Conservation (phyloP, 768 basidiomycete species). For the Calvatia gigantea region DNA sequence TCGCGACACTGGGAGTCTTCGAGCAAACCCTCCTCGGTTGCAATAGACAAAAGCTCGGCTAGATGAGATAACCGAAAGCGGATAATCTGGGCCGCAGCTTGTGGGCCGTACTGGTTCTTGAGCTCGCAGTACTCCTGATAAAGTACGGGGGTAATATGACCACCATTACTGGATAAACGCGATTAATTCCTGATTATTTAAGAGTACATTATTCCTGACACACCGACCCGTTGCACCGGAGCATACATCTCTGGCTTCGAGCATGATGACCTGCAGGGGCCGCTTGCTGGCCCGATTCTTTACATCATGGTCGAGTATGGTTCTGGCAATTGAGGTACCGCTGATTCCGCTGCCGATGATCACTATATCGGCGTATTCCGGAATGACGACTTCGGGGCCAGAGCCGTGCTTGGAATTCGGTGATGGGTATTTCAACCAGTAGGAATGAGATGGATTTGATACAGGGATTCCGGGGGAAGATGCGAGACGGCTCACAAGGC, state of each 20-base stretch:
- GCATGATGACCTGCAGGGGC: conserved; percentile 53
- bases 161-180: conserved; percentile 56
- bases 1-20: conserved; percentile 52
- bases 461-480: conserved; percentile 56
- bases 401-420: conserved; percentile 36
- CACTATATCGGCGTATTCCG: conserved; percentile 59
- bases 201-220: conserved; percentile 13
- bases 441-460: conserved; percentile 50
- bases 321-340: conserved; percentile 57
- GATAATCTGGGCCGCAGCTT: conserved; percentile 48
- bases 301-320: conserved; percentile 37
- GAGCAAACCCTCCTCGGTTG: conserved; percentile 50
- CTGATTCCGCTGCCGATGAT: conserved; percentile 80
- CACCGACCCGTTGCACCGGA: conserved; percentile 74
- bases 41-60: conserved; percentile 40
- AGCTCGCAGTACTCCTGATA: conserved; percentile 56
- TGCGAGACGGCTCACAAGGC: conserved; percentile 25
- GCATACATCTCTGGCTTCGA: conserved; percentile 78
- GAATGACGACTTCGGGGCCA: conserved; percentile 23
- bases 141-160: conserved; percentile 58
- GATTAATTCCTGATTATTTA: background rate
- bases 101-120: conserved; percentile 41
- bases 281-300: conserved; percentile 19
- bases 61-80: conserved; percentile 63
- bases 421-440: conserved; percentile 60